These are phyloP conservation scores for Euphorbia peplus DNA, from an alignment of 345 rosid genomes.

Conservation along the genomic window DNA sequence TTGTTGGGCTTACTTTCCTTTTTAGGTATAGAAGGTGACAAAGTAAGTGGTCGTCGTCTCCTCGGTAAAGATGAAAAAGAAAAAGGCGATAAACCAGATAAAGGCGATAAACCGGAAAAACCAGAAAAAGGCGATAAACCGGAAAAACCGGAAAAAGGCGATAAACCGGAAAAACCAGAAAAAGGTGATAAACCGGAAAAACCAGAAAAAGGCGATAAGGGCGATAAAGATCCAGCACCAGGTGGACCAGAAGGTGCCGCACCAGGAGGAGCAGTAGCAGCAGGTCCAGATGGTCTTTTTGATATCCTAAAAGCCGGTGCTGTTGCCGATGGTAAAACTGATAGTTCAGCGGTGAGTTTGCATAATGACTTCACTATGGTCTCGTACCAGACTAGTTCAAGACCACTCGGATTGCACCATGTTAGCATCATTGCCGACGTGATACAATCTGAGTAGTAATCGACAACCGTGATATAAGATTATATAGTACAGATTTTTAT, in stretches of 20 bases:
- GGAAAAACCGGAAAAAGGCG: not conserved
- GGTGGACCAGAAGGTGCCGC: not conserved
- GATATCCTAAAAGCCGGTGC: conserved; percentile 48
- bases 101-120: no score
- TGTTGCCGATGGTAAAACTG: conserved; percentile 34
- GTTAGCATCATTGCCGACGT: no score
- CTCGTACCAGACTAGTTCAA: no score
- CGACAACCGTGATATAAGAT: no score
- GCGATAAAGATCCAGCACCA: not conserved
- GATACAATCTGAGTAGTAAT: no score
- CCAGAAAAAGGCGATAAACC: no score
- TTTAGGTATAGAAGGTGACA: no score
- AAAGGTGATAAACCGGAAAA: not conserved
- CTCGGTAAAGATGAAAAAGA: not conserved
- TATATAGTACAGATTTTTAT: no score
- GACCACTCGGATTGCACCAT: no score
- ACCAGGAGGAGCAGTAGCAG: not conserved
- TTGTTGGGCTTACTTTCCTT: no score
- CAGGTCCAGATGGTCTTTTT: conserved; percentile 31
- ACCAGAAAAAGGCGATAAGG: no score
- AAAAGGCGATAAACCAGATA: not conserved
- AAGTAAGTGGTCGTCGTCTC: not conserved
- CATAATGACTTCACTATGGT: no score
- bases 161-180: not conserved
- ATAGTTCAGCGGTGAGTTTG: conserved; percentile 31